phyloP scores from a whole-genome alignment of 2,329 filamentous ascomycete species.

The Stemphylium beticola region DNA sequence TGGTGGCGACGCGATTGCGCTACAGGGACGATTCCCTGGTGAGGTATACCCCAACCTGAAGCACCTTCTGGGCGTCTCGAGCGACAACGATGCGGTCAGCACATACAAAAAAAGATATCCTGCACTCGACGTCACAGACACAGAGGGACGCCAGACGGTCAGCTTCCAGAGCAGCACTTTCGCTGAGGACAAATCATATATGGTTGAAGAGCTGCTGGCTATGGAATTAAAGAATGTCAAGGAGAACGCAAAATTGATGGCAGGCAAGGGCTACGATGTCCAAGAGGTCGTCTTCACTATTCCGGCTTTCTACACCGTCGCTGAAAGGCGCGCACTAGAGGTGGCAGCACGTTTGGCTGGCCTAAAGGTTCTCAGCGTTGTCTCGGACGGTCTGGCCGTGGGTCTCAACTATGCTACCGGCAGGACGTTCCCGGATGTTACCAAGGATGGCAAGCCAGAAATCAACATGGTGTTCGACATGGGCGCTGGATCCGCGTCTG shows the following conservation, averaged over 20 bases:
- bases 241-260: constrained; percentile 83
- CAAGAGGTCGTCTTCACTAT: constrained; percentile 87
- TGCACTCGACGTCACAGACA: constrained; percentile 70
- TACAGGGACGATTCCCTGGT: constrained; percentile 84
- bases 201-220: constrained; percentile 90
- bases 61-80: constrained; percentile 77
- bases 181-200: constrained; percentile 66
- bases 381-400: constrained; percentile 90
- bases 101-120: constrained; percentile 80
- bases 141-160: constrained; percentile 67
- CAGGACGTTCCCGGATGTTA: constrained; percentile 84
- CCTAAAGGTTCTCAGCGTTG: constrained; percentile 80
- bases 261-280: constrained; percentile 75
- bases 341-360: constrained; percentile 87
- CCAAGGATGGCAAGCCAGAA: constrained; percentile 84
- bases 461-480: constrained; percentile 96
- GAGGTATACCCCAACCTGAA: constrained; percentile 97
- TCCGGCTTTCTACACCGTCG: constrained; percentile 85
- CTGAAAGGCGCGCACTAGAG: constrained; percentile 87
- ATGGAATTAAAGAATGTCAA: constrained; percentile 96
- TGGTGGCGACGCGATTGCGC: constrained; percentile 86
- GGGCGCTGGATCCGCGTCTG: constrained; percentile 93
- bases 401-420: constrained; percentile 94
- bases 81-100: constrained; percentile 64
- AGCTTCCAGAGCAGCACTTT: constrained; percentile 81